Base-by-base conservation (phyloP, 257 asterid genomes). In the Catharanthus roseus region DNA sequence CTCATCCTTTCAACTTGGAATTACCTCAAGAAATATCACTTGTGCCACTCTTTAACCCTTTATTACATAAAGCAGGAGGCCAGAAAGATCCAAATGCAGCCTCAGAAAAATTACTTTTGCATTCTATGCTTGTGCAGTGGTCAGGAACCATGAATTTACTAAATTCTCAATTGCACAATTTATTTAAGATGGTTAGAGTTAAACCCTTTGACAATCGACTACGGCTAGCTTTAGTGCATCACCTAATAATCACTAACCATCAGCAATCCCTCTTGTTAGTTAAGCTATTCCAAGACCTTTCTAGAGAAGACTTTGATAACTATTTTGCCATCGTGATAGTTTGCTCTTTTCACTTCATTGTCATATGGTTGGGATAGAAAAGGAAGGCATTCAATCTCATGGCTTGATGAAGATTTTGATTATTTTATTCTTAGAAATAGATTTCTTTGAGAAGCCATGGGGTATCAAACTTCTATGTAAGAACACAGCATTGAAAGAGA, bases 351-450 rank as follows among this genome's bases (percentile, higher is more conserved):
- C 8, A 42, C 49, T 0, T 1, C 11, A 15, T 1, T 42, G 9
- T 12, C n/a, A n/a, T n/a, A n/a, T n/a, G 49, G 49, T 8, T 19
- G 15, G 4, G 12, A 45, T 18, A 7, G 51, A 45, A 11, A 45
- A 13, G 51, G 19, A 45, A 45, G 4, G 51, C 19, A 45, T 45
- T 12, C 13, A 12, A 11, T 13, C 51, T 13, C 3, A 38, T 38
- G 5, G 5, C 41, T 38, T 7, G 3, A 38, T 38, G 41, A 42
- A 42, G 49, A 8, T 42, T 42, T 42, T 47, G 53, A 11, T 49
- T 49, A 5, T 0, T 49, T 49, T 49, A 82, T 69, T 74, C 76
- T 50, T 63, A 4, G 55, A 49, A 49, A 23, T 49, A 49, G 55
- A n/a, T 49, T 49, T 49, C 55, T 49, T 49, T 18, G 19, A 15